Evolutionary conservation across 306 rosid genomes (phyloP).

Genomic region (Calophaca sinica): DNA sequence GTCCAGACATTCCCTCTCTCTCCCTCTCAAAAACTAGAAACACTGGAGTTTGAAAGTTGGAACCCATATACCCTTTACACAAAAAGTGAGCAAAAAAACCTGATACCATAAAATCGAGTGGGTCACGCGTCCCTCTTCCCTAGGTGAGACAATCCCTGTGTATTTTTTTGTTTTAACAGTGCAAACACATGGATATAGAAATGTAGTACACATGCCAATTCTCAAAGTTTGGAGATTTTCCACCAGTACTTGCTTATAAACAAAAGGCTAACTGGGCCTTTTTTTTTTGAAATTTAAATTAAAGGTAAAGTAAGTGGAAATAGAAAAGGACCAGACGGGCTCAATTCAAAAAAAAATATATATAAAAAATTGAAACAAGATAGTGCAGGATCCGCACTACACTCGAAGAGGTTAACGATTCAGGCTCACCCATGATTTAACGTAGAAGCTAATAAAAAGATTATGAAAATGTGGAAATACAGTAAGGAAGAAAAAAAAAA

Average conservation of each 20-base stretch:
- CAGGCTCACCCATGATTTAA: conserved; percentile 22
- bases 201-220: conserved; percentile 42
- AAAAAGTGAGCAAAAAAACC: conserved; percentile 49
- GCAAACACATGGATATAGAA: conserved; percentile 42
- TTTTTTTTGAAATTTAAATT: conserved; percentile 67
- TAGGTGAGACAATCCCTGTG: conserved; percentile 47
- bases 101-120: conserved; percentile 41
- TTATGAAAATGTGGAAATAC: conserved; percentile 30
- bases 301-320: conserved; percentile 65
- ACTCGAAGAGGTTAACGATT: conserved; percentile 44
- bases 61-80: conserved; percentile 37
- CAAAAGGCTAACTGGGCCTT: not conserved
- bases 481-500: conserved; percentile 16
- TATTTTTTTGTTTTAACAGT: conserved; percentile 37
- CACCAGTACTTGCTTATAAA: not conserved
- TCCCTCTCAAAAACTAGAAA: not conserved
- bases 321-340: conserved; percentile 62
- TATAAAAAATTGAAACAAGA: conserved; percentile 6
- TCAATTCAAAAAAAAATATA: conserved; percentile 28
- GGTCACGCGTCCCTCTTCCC: conserved; percentile 68
- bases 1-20: conserved; percentile 7
- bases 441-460: conserved; percentile 35
- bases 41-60: conserved; percentile 47
- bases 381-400: conserved; percentile 46
- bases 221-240: conserved; percentile 41